These are phyloP conservation scores for Neospora caninum DNA, from an alignment of 169 alveolate genomes.

Conservation along the genomic window DNA sequence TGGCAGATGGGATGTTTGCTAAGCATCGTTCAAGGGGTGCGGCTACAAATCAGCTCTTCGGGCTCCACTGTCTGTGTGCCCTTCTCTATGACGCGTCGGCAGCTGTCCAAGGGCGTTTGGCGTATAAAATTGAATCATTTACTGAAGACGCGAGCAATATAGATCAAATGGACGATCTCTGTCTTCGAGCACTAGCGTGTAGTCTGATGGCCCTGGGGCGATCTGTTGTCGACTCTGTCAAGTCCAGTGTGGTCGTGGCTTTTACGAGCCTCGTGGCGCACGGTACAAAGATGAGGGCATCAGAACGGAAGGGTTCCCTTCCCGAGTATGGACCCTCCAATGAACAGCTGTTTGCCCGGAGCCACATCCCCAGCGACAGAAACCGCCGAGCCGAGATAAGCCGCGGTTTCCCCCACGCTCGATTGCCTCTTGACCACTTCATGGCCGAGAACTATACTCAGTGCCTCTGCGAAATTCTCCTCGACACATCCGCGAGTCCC, in stretches of 20 bases:
- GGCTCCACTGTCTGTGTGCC: conserved; percentile 17
- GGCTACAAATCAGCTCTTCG: background rate
- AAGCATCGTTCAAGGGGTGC: background rate
- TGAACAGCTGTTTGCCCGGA: background rate
- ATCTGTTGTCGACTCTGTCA: conserved; percentile 29
- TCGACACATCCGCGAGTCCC: background rate
- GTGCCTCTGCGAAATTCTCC: conserved; percentile 27
- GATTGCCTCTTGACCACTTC: background rate
- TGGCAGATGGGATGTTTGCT: background rate
- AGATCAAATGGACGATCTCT: background rate
- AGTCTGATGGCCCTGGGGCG: background rate
- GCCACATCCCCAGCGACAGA: background rate
- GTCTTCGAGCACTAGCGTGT: background rate
- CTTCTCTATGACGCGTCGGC: background rate
- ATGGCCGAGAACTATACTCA: conserved; percentile 23
- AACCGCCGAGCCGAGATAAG: background rate
- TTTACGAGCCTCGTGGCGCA: background rate
- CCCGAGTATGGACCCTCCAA: background rate
- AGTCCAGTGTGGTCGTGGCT: conserved; percentile 5
- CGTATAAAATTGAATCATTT: conserved; percentile 15
- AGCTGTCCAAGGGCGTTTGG: conserved; percentile 20
- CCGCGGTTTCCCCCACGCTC: background rate
- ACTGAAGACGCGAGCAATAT: background rate
- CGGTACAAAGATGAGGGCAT: background rate
- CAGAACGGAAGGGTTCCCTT: background rate